phyloP scores from a whole-genome alignment of 306 rosid genomes.

The Lathyrus sativus region DNA sequence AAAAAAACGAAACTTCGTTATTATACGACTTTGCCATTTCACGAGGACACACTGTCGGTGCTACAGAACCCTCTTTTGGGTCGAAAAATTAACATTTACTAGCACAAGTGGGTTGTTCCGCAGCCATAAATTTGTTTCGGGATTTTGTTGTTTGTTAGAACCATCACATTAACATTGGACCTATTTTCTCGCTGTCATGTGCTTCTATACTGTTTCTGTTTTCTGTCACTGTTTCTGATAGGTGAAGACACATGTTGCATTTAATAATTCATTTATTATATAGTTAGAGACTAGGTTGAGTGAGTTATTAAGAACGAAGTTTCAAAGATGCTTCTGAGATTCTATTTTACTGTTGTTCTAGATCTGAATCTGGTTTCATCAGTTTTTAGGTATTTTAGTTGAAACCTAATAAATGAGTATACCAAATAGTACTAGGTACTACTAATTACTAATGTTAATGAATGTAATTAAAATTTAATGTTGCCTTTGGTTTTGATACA shows the following conservation, averaged over 20 bases:
- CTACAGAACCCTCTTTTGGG: neutral
- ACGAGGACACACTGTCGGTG: slow-evolving; percentile 68
- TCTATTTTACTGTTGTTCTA: slow-evolving; percentile 17
- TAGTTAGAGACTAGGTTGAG: neutral
- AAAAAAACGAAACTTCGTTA: slow-evolving; percentile 26
- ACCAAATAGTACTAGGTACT: neutral
- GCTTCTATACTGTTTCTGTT: slow-evolving; percentile 10
- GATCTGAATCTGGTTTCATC: slow-evolving; percentile 18
- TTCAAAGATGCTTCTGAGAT: slow-evolving; percentile 35
- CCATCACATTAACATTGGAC: neutral
- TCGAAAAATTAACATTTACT: slow-evolving; percentile 19
- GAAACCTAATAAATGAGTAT: slow-evolving; percentile 30
- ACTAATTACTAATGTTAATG: too few relatives aligned
- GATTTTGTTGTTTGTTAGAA: neutral
- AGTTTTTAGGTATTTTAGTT: slow-evolving; percentile 26
- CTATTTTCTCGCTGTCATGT: slow-evolving; percentile 7
- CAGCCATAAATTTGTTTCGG: slow-evolving; percentile 11
- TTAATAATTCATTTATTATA: slow-evolving; percentile 33
- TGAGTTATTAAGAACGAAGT: slow-evolving; percentile 2
- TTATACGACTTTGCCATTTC: slow-evolving; percentile 35
- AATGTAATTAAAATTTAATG: too few relatives aligned
- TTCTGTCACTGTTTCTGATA: slow-evolving; percentile 27
- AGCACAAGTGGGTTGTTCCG: neutral
- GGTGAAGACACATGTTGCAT: slow-evolving; percentile 41
- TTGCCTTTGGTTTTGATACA: neutral